Base-by-base conservation (phyloP, 805 yeast genomes). In the Starmerella floris region DNA sequence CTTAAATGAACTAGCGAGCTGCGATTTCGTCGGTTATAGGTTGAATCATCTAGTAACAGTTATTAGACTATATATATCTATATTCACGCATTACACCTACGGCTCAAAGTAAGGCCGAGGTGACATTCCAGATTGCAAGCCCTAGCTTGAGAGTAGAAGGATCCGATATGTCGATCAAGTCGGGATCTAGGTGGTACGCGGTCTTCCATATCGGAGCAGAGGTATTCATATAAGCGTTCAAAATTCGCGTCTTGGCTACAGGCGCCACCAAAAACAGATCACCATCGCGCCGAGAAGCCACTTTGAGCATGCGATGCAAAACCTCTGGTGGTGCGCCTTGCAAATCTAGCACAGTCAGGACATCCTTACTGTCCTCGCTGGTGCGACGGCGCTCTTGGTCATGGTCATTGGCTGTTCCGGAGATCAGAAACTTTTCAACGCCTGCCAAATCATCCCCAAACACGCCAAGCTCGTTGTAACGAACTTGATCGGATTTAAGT, bases 241-340 rank as follows among this genome's bases (percentile, higher is more conserved):
- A 5, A 4, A n/a, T 32, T 13, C 5, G 3, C 16, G 4, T 3
- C 13, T 17, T 23, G n/a, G 40, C 35, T 6, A 35, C 16, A 4
- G 76, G 75, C 0, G 72, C 60, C 5, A 70, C 60, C 23, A 70
- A 17, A 19, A 52, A 50, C 44, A 60, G 13, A n/a, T 17, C 33
- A 5, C 26, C n/a, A 3, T 15, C 30, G 11, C 26, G 19, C 15
- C 8, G 8, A 11, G 38, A 25, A 3, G 28, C 25, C 13, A 10
- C 21, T 3, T 48, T 40, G 1, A 61, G 23, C 9, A 64, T 44
- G 19, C 49, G 42, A 2, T 44, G 40, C 3, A 72, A 52, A 4
- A 52, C 41, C 1, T 48, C 55, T 1, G 39, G 32, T 5, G 62
- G 62, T 1, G 66, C 53, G 1, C 79, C 79, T 73, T 70, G 72